These are phyloP conservation scores for Capsella bursapastoris DNA, from an alignment of 345 rosid species.

Conservation along the genomic window DNA sequence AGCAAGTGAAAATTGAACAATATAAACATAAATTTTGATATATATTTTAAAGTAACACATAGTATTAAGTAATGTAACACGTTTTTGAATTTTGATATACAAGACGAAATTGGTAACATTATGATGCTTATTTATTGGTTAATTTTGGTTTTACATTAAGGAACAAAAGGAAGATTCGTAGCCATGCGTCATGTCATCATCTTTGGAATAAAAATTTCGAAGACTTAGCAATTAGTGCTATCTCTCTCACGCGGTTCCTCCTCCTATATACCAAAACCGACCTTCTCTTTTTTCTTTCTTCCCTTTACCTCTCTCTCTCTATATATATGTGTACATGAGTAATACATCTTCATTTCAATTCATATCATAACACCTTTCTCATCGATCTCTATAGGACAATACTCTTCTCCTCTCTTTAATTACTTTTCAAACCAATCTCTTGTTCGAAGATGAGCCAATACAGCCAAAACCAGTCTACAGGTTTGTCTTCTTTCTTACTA, in stretches of 20 bases:
- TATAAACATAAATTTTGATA: too few relatives aligned
- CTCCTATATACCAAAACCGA: conserved; percentile 23
- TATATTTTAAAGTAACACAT: too few relatives aligned
- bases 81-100: too few relatives aligned
- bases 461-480: conserved; percentile 37
- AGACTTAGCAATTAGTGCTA: conserved; percentile 5
- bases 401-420: background rate
- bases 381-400: too few relatives aligned
- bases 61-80: too few relatives aligned
- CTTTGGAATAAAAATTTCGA: background rate
- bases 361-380: background rate
- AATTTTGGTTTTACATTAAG: too few relatives aligned
- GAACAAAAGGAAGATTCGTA: conserved; percentile 9
- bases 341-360: conserved; percentile 4
- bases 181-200: background rate
- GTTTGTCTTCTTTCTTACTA: conserved; percentile 25
- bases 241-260: conserved; percentile 33
- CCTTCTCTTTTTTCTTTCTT: conserved; percentile 3
- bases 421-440: background rate
- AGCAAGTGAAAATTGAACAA: too few relatives aligned
- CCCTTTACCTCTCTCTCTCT: too few relatives aligned
- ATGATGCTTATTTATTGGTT: too few relatives aligned
- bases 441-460: conserved; percentile 35
- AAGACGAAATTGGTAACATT: too few relatives aligned
- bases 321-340: background rate